Base-by-base conservation (phyloP, 1,284 basidiomycete species). In the Ceratobasidium papillatum region DNA sequence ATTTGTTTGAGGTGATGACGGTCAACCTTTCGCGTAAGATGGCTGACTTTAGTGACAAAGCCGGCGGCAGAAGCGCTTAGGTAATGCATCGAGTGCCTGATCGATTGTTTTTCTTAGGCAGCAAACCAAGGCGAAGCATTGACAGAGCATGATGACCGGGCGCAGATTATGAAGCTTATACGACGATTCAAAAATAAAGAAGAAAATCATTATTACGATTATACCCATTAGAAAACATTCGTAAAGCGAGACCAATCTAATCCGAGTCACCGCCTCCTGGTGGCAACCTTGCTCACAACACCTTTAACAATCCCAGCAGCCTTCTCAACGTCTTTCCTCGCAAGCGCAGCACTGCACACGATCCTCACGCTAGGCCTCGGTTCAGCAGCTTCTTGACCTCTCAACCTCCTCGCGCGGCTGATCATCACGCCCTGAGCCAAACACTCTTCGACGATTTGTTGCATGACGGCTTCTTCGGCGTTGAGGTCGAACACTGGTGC, bases 301-400 rank as follows among this genome's bases (percentile, higher is more conserved):
- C 86, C 85, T 84, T 93, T 95, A 75, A 98, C 82, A 32, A 92
- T 87, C 36, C 84, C 84, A 22, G 91, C 90, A 0, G 95, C 94
- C 85, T 95, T 96, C 84, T 98, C 95, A 74, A 91, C 89, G 79
- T 99, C 98, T 84, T 96, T 97, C 85, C 87, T 92, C 34, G 89
- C 90, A 78, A 98, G 83, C 11, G 89, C 94, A 12, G 90, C 87
- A 2, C 88, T 91, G 77, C 97, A 84, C 27, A 91, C 91, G n/a
- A 99, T 84, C 75, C 94, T 88, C 77, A 99, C 90, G 80, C 91
- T 94, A n/a, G 97, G 95, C 63, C 91, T 86, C 12, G 89, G 87
- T 80, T 96, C 94, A n/a, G 88, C 84, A 75, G 89, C 83, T 85
- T 98, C 96, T 82, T 96, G 94, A 0, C 90, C 90, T 75, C 89